Evolutionary conservation across 2,329 filamentous ascomycete genomes (phyloP).

Genomic region (Monosporascus sp.): DNA sequence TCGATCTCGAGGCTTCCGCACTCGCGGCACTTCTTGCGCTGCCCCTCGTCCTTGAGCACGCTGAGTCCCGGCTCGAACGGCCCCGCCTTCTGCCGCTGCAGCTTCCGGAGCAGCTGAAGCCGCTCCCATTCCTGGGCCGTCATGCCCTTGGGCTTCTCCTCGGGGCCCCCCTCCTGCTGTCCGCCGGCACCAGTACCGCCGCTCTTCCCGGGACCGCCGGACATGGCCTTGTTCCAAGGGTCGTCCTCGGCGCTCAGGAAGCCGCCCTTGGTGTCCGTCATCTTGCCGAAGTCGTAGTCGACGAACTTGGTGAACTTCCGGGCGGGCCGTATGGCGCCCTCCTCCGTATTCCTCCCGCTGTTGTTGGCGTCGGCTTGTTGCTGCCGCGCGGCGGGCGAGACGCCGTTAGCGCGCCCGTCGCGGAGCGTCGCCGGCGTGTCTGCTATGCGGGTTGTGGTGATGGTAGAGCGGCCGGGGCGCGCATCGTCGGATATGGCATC

Average conservation of each 20-base stretch:
- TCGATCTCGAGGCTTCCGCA: constrained; percentile 85
- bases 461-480: constrained; percentile 15
- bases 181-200: constrained; percentile 25
- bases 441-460: background rate
- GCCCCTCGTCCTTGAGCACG: constrained; percentile 57
- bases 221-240: constrained; percentile 74
- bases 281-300: constrained; percentile 96
- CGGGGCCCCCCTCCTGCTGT: constrained; percentile 12
- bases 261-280: constrained; percentile 96
- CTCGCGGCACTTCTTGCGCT: constrained; percentile 73
- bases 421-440: constrained; percentile 55
- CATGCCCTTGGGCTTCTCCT: constrained; percentile 80
- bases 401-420: constrained; percentile 54
- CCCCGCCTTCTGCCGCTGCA: constrained; percentile 70
- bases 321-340: constrained; percentile 60
- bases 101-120: constrained; percentile 65
- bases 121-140: constrained; percentile 88
- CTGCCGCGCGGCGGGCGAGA: constrained; percentile 12
- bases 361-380: too few species aligned
- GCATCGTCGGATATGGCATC: constrained; percentile 53
- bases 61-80: constrained; percentile 89
- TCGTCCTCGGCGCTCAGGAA: constrained; percentile 91
- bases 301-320: constrained; percentile 91
- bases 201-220: constrained; percentile 35
- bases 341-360: constrained; percentile 20